A percentile compares a stretch with the other conserved stretches of the same genome.
phyloP scores from a whole-genome alignment of 1,284 basidiomycete species.

The Pseudozyma pruni region DNA sequence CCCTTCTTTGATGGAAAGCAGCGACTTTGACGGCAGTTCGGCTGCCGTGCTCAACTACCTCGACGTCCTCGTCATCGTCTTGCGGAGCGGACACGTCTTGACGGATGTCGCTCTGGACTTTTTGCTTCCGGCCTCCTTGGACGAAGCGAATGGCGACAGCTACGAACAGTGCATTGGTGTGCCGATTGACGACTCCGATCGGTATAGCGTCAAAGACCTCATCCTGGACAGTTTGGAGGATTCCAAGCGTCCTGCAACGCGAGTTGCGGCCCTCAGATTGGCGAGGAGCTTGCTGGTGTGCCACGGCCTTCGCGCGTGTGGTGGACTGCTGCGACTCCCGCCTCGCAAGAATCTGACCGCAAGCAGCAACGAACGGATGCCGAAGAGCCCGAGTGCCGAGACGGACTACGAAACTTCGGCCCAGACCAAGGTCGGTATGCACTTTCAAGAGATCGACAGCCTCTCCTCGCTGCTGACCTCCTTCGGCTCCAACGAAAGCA shows the following conservation, averaged over 20 bases:
- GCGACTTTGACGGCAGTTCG: constrained; percentile 88
- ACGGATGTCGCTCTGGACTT: constrained; percentile 56
- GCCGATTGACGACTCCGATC: constrained; percentile 29
- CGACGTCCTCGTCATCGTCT: constrained; percentile 70
- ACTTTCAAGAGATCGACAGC: constrained; percentile 40
- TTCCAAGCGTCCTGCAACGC: constrained; percentile 23
- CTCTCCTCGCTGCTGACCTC: constrained; percentile 32
- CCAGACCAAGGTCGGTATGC: constrained; percentile 18
- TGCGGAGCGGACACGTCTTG: constrained; percentile 53
- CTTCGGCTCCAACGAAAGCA: constrained; percentile 12
- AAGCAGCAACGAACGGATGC: constrained; percentile 15
- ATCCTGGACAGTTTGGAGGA: constrained; percentile 48
- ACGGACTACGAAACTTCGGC: neutral
- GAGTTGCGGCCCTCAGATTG: constrained; percentile 50
- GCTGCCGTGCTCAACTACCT: constrained; percentile 98
- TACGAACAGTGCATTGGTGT: constrained; percentile 19
- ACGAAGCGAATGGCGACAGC: neutral
- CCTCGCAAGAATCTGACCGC: constrained; percentile 9
- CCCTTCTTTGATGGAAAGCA: constrained; percentile 92
- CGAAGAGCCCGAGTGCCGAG: neutral
- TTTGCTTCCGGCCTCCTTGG: constrained; percentile 19
- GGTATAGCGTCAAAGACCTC: constrained; percentile 56
- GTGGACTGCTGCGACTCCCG: constrained; percentile 27
- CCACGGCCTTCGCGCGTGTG: constrained; percentile 49
- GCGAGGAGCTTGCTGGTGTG: constrained; percentile 43